Evolutionary conservation across 768 basidiomycete genomes (phyloP).

Genomic region (Auriscalpium vulgare): DNA sequence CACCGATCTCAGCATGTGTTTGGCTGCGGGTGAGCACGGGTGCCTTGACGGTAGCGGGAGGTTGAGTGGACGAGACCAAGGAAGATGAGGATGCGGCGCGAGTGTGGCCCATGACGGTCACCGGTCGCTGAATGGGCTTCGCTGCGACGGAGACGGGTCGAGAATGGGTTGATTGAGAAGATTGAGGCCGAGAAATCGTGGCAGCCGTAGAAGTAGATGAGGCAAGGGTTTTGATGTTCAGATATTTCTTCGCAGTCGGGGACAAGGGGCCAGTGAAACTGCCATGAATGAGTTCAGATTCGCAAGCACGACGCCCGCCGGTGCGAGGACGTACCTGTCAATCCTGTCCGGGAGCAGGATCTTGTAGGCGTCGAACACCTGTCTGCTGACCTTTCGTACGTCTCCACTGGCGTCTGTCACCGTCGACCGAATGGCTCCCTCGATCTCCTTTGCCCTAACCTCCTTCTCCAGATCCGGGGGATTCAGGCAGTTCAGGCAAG

Average conservation of each 20-base stretch:
- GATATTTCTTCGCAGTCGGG: constrained; percentile 48
- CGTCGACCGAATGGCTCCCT: constrained; percentile 56
- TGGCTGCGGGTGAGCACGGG: constrained; percentile 2
- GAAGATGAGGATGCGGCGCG: constrained; percentile 6
- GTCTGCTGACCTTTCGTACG: constrained; percentile 58
- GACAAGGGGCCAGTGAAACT: constrained; percentile 72
- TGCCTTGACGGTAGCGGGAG: background rate
- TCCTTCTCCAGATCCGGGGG: constrained; percentile 76
- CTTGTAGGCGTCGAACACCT: constrained; percentile 72
- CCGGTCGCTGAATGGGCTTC: constrained; percentile 8
- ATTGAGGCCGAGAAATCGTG: constrained; percentile 7
- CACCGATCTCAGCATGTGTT: background rate
- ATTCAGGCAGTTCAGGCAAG: constrained; percentile 67
- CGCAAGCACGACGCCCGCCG: background rate
- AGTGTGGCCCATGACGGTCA: constrained; percentile 6
- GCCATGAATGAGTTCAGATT: constrained; percentile 6
- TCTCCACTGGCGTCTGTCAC: constrained; percentile 72
- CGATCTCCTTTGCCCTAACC: constrained; percentile 52
- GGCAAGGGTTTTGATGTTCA: constrained; percentile 5
- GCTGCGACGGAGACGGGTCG: constrained; percentile 5
- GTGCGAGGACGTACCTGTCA: constrained; percentile 42
- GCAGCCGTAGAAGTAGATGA: background rate
- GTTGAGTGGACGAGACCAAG: background rate
- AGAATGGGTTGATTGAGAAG: constrained; percentile 4
- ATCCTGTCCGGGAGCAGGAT: constrained; percentile 60